A percentile compares a stretch with the other conserved stretches of the same genome.
phyloP scores from a whole-genome alignment of 2,329 filamentous ascomycete species.

The Fusarium goolgardi region DNA sequence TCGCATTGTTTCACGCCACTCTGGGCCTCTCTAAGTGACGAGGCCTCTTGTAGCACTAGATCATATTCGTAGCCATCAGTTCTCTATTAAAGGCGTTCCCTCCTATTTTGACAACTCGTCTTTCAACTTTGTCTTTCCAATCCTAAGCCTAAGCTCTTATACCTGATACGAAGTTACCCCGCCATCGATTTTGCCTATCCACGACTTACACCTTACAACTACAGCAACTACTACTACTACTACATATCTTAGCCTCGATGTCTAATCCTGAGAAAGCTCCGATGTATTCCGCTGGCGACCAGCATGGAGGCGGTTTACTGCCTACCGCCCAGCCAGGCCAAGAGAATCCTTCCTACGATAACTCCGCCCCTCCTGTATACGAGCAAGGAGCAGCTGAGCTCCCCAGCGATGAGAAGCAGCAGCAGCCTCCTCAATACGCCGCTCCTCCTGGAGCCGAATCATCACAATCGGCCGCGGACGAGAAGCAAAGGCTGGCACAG shows the following conservation, averaged over 20 bases:
- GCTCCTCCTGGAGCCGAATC: conserved; percentile 7
- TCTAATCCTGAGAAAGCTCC: conserved; percentile 42
- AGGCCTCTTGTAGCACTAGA: conserved; percentile 35
- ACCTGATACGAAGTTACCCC: conserved; percentile 34
- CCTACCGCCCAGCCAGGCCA: conserved; percentile 30
- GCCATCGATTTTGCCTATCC: conserved; percentile 22
- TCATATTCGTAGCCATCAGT: neutral
- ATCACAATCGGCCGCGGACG: conserved; percentile 13
- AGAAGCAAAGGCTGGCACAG: conserved; percentile 34
- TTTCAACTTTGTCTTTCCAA: neutral
- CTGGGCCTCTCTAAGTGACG: conserved; percentile 21
- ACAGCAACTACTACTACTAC: neutral
- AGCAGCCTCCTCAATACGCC: conserved; percentile 22
- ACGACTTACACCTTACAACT: conserved; percentile 24
- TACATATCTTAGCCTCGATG: conserved; percentile 19
- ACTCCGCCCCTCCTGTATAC: conserved; percentile 29
- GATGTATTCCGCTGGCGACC: conserved; percentile 28
- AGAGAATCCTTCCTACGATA: conserved; percentile 33
- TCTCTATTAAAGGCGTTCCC: conserved; percentile 32
- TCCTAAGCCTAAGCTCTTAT: conserved; percentile 13
- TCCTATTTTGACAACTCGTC: neutral
- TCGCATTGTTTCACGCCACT: conserved; percentile 35
- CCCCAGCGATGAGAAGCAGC: conserved; percentile 34
- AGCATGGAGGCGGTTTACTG: conserved; percentile 31
- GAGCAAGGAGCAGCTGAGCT: conserved; percentile 32